Evolutionary conservation across 805 yeast genomes (phyloP).

Genomic region (Dipodascopsis uninucleata): DNA sequence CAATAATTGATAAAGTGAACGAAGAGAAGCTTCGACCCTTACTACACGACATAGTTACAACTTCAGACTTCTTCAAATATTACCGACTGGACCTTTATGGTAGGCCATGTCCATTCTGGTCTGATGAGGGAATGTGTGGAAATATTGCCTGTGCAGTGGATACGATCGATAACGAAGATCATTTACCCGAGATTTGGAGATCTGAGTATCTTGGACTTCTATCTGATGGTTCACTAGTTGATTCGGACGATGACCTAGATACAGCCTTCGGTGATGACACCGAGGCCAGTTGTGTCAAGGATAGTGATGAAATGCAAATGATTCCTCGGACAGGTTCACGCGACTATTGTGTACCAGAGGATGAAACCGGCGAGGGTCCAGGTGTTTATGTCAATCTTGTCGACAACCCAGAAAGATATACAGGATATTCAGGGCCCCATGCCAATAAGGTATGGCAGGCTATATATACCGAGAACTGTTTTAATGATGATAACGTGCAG

Average conservation of each 20-base stretch:
- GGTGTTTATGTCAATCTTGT: conserved; percentile 77
- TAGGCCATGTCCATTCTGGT: conserved; percentile 78
- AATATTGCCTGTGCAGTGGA: conserved; percentile 89
- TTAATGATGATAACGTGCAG: conserved; percentile 40
- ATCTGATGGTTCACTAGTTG: conserved; percentile 32
- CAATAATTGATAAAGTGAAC: conserved; percentile 52
- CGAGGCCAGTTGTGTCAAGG: conserved; percentile 30
- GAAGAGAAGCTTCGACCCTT: conserved; percentile 41
- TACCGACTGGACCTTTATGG: conserved; percentile 76
- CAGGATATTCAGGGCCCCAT: conserved; percentile 93
- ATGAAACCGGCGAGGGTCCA: conserved; percentile 33
- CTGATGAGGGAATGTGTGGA: conserved; percentile 74
- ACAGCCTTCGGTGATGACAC: conserved; percentile 37
- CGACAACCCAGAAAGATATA: conserved; percentile 91
- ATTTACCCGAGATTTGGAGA: conserved; percentile 67
- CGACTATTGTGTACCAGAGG: conserved; percentile 45
- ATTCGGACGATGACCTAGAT: conserved; percentile 39
- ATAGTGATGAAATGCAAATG: conserved; percentile 44
- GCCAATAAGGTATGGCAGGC: conserved; percentile 90
- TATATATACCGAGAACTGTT: conserved; percentile 88
- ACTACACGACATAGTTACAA: conserved; percentile 55
- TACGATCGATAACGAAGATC: conserved; percentile 67
- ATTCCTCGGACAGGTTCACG: conserved; percentile 63
- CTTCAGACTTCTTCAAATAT: conserved; percentile 75
- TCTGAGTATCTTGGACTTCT: conserved; percentile 65